Evolutionary conservation across 179 eudicot species (phyloP).

Genomic region (Dionaea muscipula): DNA sequence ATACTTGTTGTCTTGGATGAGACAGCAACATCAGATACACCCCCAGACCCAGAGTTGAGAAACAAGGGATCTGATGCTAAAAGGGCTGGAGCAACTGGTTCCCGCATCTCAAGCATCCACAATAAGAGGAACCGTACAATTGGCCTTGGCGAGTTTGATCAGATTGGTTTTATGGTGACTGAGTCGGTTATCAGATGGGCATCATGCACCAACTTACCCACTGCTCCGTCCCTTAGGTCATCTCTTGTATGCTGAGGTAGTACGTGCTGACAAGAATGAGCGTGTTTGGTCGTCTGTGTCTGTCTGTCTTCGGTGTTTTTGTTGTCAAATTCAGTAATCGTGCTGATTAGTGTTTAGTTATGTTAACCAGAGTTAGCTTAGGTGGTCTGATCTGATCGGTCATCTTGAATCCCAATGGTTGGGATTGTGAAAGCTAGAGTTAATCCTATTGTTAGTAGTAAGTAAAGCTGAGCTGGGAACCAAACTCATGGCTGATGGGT

Average conservation of each 20-base stretch:
- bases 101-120: constrained; percentile 30
- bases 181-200: constrained; percentile 80
- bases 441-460: too few species aligned
- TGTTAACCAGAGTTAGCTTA: too few species aligned
- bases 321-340: too few species aligned
- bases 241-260: constrained; percentile 54
- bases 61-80: constrained; percentile 22
- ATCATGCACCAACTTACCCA: constrained; percentile 60
- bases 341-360: too few species aligned
- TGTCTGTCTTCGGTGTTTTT: too few species aligned
- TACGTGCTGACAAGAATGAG: constrained; percentile 1
- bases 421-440: too few species aligned
- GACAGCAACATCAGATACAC: constrained; percentile 3
- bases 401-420: too few species aligned
- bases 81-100: constrained; percentile 27
- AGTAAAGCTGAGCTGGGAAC: too few species aligned
- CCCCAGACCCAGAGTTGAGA: constrained; percentile 17
- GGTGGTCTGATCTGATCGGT: too few species aligned
- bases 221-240: constrained; percentile 46
- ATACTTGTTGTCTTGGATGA: constrained; percentile 16
- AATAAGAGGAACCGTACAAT: constrained; percentile 64
- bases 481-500: too few species aligned
- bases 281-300: too few species aligned
- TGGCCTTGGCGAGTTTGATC: constrained; percentile 61
- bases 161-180: constrained; percentile 39